These are phyloP conservation scores for Vitis rupestris DNA, from an alignment of 164 flowering plant species.

Conservation along the genomic window DNA sequence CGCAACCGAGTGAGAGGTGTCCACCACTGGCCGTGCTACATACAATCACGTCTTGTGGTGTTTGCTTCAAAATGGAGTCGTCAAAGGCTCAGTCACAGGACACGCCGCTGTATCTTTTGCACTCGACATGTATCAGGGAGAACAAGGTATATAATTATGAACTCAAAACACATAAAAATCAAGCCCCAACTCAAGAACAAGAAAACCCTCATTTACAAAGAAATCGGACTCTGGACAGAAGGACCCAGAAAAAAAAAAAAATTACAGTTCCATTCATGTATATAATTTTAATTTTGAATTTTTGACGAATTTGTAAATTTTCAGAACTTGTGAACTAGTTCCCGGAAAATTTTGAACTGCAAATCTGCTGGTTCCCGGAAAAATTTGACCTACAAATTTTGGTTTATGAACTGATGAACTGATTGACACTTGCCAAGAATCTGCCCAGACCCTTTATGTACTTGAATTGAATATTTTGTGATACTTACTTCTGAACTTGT, in stretches of 20 bases:
- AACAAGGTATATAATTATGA: slow-evolving; percentile 72
- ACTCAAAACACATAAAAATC: slow-evolving; percentile 1
- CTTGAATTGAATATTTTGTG: no score
- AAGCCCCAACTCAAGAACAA: slow-evolving; percentile 6
- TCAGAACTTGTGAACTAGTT: no score
- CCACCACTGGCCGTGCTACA: slow-evolving; percentile 95
- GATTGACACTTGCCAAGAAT: no score
- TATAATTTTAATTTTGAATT: no score
- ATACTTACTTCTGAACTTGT: no score
- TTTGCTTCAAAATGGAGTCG: slow-evolving; percentile 91
- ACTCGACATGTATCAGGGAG: slow-evolving; percentile 80
- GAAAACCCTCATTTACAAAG: background rate
- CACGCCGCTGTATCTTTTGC: slow-evolving; percentile 68
- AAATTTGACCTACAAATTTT: no score
- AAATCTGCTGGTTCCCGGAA: no score
- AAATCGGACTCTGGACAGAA: background rate
- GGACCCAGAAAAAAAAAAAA: background rate
- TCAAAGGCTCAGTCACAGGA: slow-evolving; percentile 34
- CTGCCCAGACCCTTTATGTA: no score
- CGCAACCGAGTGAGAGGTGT: slow-evolving; percentile 91
- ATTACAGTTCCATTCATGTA: no score
- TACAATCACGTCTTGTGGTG: slow-evolving; percentile 59
- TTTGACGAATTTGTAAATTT: no score
- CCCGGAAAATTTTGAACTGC: no score
- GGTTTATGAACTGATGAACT: no score